Evolutionary conservation across 306 rosid genomes (phyloP), one percentile per base, ranked within the genome.

Genomic region (Vigna mungo): DNA sequence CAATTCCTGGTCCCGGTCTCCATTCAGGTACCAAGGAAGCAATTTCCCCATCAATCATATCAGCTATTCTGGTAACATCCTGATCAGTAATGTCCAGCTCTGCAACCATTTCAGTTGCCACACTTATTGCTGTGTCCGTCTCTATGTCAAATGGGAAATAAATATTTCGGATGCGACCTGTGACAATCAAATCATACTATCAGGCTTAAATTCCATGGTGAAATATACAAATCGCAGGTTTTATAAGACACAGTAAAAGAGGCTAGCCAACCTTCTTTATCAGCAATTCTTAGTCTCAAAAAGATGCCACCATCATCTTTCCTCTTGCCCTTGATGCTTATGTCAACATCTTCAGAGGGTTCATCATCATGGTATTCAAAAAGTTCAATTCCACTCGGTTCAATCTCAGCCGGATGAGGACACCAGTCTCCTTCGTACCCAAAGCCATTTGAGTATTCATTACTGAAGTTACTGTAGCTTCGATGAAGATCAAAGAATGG

Each of bases 31-130:
- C 96, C 84, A 94, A 79, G 55, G 89, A 88, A 62, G 91, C 79
- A 34, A 94, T 88, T 77, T 89, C 98, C 39, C 97, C 96, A 48
- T 94, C 98, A 15, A 94, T 94, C 98, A 89, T 94, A 74, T 90
- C 97, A 9, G 98, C 97, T 86, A 94, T 94, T 63, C 92, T 78
- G 53, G 89, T 92, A 51, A 87, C 97, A 83, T 95, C 96, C 77
- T 89, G 99, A 79, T 95, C 97, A 0, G 91, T 92, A 20, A 95
- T 92, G 82, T 92, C 97, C 1, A 95, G 90, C 49, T 95, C 99
- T 27, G 96, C 97, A 61, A 92, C 92, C 99, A 95, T 95, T 84
- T 95, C 99, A 2, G 97, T 85, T 16, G 99, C 97, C 63, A 95
- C 99, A 6, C 92, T 90, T 44, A 92, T 74, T 77, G 99, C 97